Percentiles rank a stretch among this genome's conserved stretches.
Evolutionary conservation across 208 protist species (phyloP).

Genomic region (Balamuthia mandrillaris): DNA sequence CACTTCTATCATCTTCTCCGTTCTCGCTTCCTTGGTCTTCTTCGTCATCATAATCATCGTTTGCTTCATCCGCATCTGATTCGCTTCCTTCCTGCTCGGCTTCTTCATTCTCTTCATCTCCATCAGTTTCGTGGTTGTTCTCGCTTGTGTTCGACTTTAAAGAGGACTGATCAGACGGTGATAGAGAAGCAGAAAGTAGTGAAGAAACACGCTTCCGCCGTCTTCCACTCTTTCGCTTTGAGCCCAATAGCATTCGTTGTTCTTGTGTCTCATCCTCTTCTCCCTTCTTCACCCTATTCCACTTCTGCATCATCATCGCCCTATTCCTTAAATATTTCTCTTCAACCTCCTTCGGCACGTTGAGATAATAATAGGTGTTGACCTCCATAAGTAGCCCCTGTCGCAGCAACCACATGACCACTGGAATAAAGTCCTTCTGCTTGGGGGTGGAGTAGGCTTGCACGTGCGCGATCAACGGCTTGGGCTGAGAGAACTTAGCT

Average conservation of each 20-base stretch:
- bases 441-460: neutral
- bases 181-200: neutral
- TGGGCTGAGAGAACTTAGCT: neutral
- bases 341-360: neutral
- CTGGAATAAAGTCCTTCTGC: neutral
- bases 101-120: no score
- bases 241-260: neutral
- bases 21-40: no score
- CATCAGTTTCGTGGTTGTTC: no score
- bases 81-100: no score
- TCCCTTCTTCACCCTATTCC: neutral
- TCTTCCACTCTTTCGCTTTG: neutral
- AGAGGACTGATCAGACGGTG: no score
- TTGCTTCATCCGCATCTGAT: no score
- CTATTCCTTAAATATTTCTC: no score
- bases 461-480: neutral
- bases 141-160: no score
- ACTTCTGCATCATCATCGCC: neutral
- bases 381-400: conserved; percentile 4
- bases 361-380: conserved; percentile 13
- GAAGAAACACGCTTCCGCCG: neutral
- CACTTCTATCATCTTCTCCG: no score
- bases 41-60: no score
- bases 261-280: neutral
- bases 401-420: conserved; percentile 19